Conservation (phyloP, 805 yeast species). For the Saccharomycopsis synnaedendra region DNA sequence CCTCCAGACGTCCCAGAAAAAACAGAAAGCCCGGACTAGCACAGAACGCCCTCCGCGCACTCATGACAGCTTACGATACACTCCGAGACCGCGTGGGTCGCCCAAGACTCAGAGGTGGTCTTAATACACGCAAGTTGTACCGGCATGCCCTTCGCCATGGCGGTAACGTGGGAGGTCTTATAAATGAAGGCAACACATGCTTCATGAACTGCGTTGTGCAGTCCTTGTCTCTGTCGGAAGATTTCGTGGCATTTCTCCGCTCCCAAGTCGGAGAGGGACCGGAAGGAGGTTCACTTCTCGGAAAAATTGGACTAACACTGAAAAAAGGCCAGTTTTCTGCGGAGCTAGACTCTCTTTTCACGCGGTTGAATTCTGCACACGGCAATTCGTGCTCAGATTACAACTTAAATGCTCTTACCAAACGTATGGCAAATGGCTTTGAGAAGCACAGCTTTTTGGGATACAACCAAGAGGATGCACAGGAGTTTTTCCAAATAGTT, state of each 20-base stretch:
- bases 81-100: not conserved
- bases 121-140: slow-evolving; percentile 1
- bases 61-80: slow-evolving; percentile 7
- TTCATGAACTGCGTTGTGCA: slow-evolving; percentile 90
- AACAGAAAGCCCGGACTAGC: not conserved
- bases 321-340: slow-evolving; percentile 31
- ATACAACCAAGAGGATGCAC: slow-evolving; percentile 93
- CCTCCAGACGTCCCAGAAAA: not conserved
- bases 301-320: slow-evolving; percentile 11
- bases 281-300: not conserved
- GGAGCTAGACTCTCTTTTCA: slow-evolving; percentile 40
- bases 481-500: slow-evolving; percentile 82
- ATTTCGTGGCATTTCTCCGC: slow-evolving; percentile 41
- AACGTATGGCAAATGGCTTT: slow-evolving; percentile 68
- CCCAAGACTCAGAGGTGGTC: not conserved
- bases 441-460: slow-evolving; percentile 69
- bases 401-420: slow-evolving; percentile 47
- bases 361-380: slow-evolving; percentile 42
- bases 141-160: slow-evolving; percentile 43
- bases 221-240: slow-evolving; percentile 62
- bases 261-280: not conserved
- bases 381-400: slow-evolving; percentile 45
- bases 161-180: slow-evolving; percentile 74
- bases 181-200: slow-evolving; percentile 89
- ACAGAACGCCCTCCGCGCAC: not conserved